Conservation (phyloP, 352 stramenopile species). For the Globisporangium heterothallicum region DNA sequence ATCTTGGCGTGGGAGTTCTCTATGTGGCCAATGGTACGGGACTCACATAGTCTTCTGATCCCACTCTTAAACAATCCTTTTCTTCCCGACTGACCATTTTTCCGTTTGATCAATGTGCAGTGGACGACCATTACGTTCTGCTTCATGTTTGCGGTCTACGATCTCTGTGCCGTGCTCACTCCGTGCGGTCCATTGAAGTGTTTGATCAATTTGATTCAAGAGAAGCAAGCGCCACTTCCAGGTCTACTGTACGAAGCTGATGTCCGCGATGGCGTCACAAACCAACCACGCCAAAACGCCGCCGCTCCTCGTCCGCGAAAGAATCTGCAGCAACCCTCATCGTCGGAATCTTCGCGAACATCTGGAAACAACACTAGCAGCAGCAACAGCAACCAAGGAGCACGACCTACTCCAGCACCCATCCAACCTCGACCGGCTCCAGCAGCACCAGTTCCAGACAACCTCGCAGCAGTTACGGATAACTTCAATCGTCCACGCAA, state of each 20-base stretch:
- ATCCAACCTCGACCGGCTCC: conserved; percentile 15
- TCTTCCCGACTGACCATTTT: too few relatives aligned
- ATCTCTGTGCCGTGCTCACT: conserved; percentile 97
- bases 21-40: conserved; percentile 92
- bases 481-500: conserved; percentile 45
- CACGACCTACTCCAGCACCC: neutral
- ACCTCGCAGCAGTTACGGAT: neutral
- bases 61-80: too few relatives aligned
- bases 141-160: conserved; percentile 96
- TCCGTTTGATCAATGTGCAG: conserved; percentile 16
- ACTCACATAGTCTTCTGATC: too few relatives aligned
- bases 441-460: conserved; percentile 7
- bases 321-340: conserved; percentile 23
- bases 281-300: conserved; percentile 23
- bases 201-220: conserved; percentile 90
- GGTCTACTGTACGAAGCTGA: conserved; percentile 96
- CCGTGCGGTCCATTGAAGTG: conserved; percentile 95
- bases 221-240: conserved; percentile 86
- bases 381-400: conserved; percentile 13
- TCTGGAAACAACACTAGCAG: conserved; percentile 13
- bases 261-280: conserved; percentile 64
- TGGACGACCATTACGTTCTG: conserved; percentile 90
- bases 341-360: conserved; percentile 29
- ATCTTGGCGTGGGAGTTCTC: conserved; percentile 97
- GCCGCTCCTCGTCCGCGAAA: conserved; percentile 6